These are phyloP conservation scores for Arthroderma uncinatum DNA, from an alignment of 2,329 filamentous ascomycete genomes.

Conservation along the genomic window DNA sequence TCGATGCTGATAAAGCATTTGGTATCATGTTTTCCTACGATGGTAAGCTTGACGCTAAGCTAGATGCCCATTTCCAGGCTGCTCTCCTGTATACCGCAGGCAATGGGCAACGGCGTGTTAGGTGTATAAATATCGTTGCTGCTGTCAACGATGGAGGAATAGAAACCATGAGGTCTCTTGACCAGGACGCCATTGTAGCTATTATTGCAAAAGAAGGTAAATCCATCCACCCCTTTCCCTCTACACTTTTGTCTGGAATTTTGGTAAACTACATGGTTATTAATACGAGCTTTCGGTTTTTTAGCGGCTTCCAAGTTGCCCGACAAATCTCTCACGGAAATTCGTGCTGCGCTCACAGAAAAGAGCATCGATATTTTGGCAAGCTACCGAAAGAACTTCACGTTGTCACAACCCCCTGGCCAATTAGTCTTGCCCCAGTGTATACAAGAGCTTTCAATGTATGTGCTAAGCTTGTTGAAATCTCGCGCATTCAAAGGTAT, in stretches of 20 bases:
- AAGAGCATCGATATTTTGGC: slow-evolving; percentile 88
- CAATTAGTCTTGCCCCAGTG: slow-evolving; percentile 93
- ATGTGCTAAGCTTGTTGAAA: slow-evolving; percentile 80
- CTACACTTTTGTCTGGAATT: background rate
- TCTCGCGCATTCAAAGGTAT: slow-evolving; percentile 75
- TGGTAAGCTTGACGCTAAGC: slow-evolving; percentile 89
- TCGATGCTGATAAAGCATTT: slow-evolving; percentile 89
- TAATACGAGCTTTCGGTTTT: slow-evolving; percentile 17
- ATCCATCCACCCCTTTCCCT: slow-evolving; percentile 8
- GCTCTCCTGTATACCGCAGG: slow-evolving; percentile 90
- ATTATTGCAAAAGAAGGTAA: slow-evolving; percentile 76
- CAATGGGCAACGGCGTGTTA: slow-evolving; percentile 73
- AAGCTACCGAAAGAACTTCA: slow-evolving; percentile 85
- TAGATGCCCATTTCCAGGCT: slow-evolving; percentile 95
- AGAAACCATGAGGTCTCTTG: slow-evolving; percentile 81
- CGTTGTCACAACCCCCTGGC: slow-evolving; percentile 72
- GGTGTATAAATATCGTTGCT: slow-evolving; percentile 87
- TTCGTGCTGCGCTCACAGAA: slow-evolving; percentile 71
- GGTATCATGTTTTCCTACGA: slow-evolving; percentile 89
- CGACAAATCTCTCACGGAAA: slow-evolving; percentile 68
- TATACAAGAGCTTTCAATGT: slow-evolving; percentile 95
- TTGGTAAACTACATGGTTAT: background rate
- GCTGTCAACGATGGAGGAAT: slow-evolving; percentile 76
- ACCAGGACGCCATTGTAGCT: slow-evolving; percentile 83
- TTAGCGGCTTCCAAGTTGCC: slow-evolving; percentile 69